Evolutionary conservation across 805 yeast genomes (phyloP).

Genomic region (Candida koratica): DNA sequence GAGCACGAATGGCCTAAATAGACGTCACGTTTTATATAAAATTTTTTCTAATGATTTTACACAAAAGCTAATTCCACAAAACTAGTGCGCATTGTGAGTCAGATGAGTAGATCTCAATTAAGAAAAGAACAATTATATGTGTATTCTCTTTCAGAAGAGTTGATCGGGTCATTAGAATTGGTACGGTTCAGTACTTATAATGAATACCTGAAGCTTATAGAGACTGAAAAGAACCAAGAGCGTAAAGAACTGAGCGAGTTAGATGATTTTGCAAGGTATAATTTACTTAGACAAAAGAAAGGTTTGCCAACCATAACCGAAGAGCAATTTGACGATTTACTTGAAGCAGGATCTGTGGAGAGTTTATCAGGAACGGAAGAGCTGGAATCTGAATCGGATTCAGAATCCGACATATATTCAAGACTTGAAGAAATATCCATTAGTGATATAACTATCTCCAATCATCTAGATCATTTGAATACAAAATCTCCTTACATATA

Average conservation of each 20-base stretch:
- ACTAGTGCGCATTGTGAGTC: not conserved
- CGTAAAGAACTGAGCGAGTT: not conserved
- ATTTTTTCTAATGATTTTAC: no score
- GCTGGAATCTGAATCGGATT: constrained; percentile 24
- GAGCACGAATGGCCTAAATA: no score
- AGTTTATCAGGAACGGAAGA: constrained; percentile 57
- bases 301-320: constrained; percentile 48
- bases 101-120: not conserved
- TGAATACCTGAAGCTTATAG: constrained; percentile 6
- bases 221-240: not conserved
- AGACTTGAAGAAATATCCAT: constrained; percentile 16
- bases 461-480: constrained; percentile 40
- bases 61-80: no score
- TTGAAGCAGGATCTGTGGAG: constrained; percentile 48
- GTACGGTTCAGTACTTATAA: constrained; percentile 47
- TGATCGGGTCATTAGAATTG: constrained; percentile 47
- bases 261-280: constrained; percentile 52
- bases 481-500: constrained; percentile 68
- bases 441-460: constrained; percentile 1
- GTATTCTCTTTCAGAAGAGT: constrained; percentile 39
- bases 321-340: constrained; percentile 53
- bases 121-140: constrained; percentile 6
- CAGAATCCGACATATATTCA: constrained; percentile 18
- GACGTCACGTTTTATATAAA: not conserved
- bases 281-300: constrained; percentile 49